Percentiles rank a stretch among this genome's conserved stretches.
These are phyloP conservation scores for Cladosporium sp. DNA, from an alignment of 2,329 filamentous ascomycete species.

Conservation along the genomic window DNA sequence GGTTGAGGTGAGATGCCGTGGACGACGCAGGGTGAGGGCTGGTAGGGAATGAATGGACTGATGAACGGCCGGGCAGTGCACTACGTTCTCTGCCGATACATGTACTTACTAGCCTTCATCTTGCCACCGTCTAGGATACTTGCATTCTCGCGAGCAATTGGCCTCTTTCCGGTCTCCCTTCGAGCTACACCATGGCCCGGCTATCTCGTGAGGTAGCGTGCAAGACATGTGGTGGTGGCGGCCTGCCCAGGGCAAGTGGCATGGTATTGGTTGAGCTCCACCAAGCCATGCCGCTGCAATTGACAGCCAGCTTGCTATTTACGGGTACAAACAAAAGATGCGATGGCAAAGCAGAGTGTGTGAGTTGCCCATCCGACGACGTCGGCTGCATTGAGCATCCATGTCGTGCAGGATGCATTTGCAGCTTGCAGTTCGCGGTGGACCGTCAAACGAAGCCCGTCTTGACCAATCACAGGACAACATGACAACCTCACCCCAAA, in stretches of 20 bases:
- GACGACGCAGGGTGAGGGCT: constrained; percentile 10
- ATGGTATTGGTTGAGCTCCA: not conserved
- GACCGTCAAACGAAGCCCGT: not conserved
- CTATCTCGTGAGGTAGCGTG: constrained; percentile 11
- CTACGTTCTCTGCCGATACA: not conserved
- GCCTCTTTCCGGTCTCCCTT: not conserved
- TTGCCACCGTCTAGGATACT: not conserved
- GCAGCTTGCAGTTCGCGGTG: no score
- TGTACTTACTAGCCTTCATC: no score
- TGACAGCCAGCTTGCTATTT: not conserved
- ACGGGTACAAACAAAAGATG: not conserved
- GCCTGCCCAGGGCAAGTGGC: constrained; percentile 1
- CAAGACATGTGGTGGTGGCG: constrained; percentile 10
- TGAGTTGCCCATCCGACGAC: constrained; percentile 6
- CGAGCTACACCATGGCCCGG: constrained; percentile 3
- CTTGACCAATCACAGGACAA: not conserved
- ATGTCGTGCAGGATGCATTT: constrained; percentile 9
- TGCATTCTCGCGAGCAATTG: constrained; percentile 1
- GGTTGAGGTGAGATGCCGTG: constrained; percentile 5
- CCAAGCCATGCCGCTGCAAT: no score
- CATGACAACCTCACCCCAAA: not conserved
- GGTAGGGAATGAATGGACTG: constrained; percentile 9
- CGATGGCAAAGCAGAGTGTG: not conserved
- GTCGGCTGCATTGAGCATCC: not conserved
- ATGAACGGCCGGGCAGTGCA: constrained; percentile 9